phyloP scores from a whole-genome alignment of 2,329 filamentous ascomycete species.

The Epichloe festucae region DNA sequence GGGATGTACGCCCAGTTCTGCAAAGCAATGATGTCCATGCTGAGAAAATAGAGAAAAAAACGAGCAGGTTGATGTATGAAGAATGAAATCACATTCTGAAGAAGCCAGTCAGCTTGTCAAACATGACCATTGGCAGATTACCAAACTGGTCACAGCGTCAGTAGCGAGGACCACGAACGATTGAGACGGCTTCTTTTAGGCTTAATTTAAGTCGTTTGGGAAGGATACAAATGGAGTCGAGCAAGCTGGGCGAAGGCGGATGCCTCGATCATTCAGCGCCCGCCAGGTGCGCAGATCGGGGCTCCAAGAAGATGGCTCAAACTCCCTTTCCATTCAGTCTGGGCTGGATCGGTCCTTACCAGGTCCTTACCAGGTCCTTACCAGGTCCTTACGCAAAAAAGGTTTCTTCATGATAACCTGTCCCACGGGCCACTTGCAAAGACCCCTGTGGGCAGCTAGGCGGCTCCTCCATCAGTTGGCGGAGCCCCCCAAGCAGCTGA shows the following conservation, averaged over 20 bases:
- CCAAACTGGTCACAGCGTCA: not conserved
- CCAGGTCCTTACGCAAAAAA: too few species aligned
- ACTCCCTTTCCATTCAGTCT: not conserved
- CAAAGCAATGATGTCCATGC: conserved; percentile 23
- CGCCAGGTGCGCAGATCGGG: too few species aligned
- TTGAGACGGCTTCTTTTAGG: too few species aligned
- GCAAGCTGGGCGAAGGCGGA: not conserved
- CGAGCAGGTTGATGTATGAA: not conserved
- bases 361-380: not conserved
- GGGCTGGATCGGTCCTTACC: too few species aligned
- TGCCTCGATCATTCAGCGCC: too few species aligned
- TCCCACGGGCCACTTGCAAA: not conserved
- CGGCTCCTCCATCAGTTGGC: too few species aligned
- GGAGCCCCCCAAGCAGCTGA: not conserved
- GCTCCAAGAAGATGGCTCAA: too few species aligned
- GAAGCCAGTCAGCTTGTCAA: not conserved
- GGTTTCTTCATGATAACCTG: not conserved
- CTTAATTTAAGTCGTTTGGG: not conserved
- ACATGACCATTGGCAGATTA: not conserved
- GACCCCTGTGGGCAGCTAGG: not conserved
- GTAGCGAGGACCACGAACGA: not conserved
- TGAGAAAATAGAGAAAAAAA: not conserved
- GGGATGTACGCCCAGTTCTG: conserved; percentile 25
- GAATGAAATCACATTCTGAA: not conserved
- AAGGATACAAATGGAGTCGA: not conserved